Evolutionary conservation across 163 green algal species (phyloP).

Genomic region (Chlorella variabilis): DNA sequence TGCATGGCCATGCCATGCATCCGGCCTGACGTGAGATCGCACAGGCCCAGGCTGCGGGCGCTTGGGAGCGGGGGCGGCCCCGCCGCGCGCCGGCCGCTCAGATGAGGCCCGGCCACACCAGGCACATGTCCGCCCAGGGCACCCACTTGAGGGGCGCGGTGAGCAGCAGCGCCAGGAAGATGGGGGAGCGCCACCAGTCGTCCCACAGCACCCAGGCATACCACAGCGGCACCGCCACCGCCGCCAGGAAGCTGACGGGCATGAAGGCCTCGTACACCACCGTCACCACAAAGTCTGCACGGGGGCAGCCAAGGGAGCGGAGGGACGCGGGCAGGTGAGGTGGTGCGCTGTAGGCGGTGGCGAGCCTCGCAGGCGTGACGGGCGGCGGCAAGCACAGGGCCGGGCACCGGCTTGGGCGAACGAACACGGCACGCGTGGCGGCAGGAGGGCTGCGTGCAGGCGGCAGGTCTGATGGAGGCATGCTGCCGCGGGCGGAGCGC

Average conservation of each 20-base stretch:
- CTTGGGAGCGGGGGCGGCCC: too few species aligned
- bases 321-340: background rate
- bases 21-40: too few species aligned
- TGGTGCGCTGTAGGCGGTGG: too few species aligned
- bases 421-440: too few species aligned
- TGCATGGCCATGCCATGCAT: too few species aligned
- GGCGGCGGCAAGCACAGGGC: too few species aligned
- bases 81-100: conserved; percentile 24
- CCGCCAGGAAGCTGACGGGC: conserved; percentile 43
- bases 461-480: too few species aligned
- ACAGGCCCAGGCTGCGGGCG: too few species aligned
- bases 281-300: conserved; percentile 46
- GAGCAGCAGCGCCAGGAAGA: conserved; percentile 47
- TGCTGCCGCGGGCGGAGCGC: too few species aligned
- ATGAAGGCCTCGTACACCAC: conserved; percentile 54
- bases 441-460: too few species aligned
- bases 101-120: conserved; percentile 51
- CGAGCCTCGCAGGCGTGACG: too few species aligned
- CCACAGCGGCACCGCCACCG: conserved; percentile 48
- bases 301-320: background rate
- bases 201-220: conserved; percentile 52
- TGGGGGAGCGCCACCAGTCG: conserved; percentile 41
- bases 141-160: conserved; percentile 60
- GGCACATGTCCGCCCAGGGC: conserved; percentile 36
- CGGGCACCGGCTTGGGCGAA: too few species aligned